phyloP scores from a whole-genome alignment of 441 rosid genomes.

The Mallotus repandus region DNA sequence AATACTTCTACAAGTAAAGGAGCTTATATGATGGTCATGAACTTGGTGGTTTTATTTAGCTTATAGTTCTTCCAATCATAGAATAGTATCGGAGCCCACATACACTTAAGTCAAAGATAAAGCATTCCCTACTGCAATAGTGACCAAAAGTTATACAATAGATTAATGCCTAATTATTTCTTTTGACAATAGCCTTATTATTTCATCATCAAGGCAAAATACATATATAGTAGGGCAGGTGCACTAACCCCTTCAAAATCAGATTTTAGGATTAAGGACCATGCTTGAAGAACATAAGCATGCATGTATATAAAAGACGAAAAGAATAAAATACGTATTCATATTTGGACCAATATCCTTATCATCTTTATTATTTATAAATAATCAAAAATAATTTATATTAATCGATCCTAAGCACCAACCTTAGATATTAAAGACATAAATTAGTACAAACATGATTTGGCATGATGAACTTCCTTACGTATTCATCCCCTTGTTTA shows the following conservation, averaged over 20 bases:
- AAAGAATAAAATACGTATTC: too few species aligned
- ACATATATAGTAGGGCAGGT: background rate
- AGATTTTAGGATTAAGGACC: background rate
- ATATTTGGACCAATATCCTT: too few species aligned
- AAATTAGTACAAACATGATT: too few species aligned
- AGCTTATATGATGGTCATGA: background rate
- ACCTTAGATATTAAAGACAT: too few species aligned
- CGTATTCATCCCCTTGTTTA: background rate
- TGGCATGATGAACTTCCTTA: background rate
- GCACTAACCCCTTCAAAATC: background rate
- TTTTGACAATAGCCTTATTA: background rate
- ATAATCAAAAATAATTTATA: too few species aligned
- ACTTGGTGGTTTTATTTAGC: background rate
- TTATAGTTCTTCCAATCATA: background rate
- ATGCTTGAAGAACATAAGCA: too few species aligned
- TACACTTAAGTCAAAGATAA: too few species aligned
- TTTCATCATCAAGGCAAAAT: background rate
- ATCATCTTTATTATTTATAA: background rate
- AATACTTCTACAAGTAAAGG: background rate
- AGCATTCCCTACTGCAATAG: too few species aligned
- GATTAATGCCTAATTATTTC: background rate
- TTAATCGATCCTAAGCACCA: too few species aligned
- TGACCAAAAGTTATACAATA: too few species aligned
- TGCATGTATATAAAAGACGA: too few species aligned
- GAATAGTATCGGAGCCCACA: too few species aligned